Base-by-base conservation (phyloP, 106 monocot species). In the Iris macrosiphon region DNA sequence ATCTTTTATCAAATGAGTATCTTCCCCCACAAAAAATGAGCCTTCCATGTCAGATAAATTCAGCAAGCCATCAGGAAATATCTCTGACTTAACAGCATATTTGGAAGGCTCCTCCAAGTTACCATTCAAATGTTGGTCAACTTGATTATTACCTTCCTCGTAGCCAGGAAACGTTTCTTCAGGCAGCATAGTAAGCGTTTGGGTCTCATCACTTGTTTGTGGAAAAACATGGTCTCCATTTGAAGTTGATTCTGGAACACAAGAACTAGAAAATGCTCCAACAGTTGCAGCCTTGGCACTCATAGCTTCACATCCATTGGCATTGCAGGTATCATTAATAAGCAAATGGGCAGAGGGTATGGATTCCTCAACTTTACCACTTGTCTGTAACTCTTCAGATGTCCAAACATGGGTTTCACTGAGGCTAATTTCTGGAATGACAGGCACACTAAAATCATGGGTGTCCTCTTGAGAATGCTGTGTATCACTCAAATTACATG, bases 241-340 rank as follows among this genome's bases (percentile, higher is more conserved):
- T 27, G 53, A 66, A 55, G 34, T 49, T 63, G 61, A 55, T 49
- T 55, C 74, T 39, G 31, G 50, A 44, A 20, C n/a, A n/a, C 18
- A 72, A 44, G 59, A 69, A 51, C 31, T 56, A 44, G 14, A 43
- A 37, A 35, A 40, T 59, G 45, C 70, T 39, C 66, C 61, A 19
- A 1, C 7, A 22, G 12, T 34, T 62, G 43, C 40, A 49, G 48
- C 32, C 39, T 22, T 52, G 6, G 48, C 1, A 53, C 32, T 33
- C 10, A 10, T 1, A 52, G 20, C 43, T 59, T 49, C 49, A 48
- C 50, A 46, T 59, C 1, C 47, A 24, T 39, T 57, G 26, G 7
- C 31, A 27, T 39, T n/a, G 26, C 23, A 31, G 23, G 11, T 31
- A 37, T 31, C 16, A 49, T 60, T 16, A 59, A 62, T 59, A 9